Evolutionary conservation across 768 basidiomycete species (phyloP), one percentile per base, ranked within the genome.

Genomic region (Suillus spraguei): DNA sequence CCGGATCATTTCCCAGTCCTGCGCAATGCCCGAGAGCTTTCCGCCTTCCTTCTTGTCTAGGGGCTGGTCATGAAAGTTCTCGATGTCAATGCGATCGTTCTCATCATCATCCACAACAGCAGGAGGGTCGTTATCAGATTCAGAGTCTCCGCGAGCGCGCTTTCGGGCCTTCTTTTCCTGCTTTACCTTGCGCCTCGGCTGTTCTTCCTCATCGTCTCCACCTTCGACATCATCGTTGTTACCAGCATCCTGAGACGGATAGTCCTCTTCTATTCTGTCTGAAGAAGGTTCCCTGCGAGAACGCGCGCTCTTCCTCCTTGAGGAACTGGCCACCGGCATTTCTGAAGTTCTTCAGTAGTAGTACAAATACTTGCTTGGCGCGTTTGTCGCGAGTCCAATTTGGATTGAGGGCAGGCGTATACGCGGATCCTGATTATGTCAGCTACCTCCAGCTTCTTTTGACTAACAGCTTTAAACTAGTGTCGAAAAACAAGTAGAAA

Each of bases 11-110:
- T 80, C 71, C 91, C 91, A 92, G 73, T 92, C 90, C 2, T 78
- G 71, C 0, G 85, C 74, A 50, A 91, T 77, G 14, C 88, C 87
- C 10, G 79, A 76, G 36, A 92, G 72, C 70, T 83, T 88, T 36
- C 71, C 64, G 38, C 79, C 76, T 53, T 90, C 85, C 11, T 77
- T 76, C 68, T 75, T 82, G 60, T 81, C 78, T 59, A 94, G 74
- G 20, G 92, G 90, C 64, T 91, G 89, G 72, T 92, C 83, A 7
- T 69, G 76, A 65, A 93, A 87, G 70, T 84, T 82, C 41, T 81
- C 76, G 33, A 87, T 82, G 64, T 91, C 86, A 59, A 92, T 88
- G 22, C 75, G 74, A 41, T 80, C 82, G 54, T 85, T 83, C 0
- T 83, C 81, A 4, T 74, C 75, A 1, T 82, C 82, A 0, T 81